Evolutionary conservation across 2,329 filamentous ascomycete species (phyloP), one percentile per base, ranked within the genome.

Genomic region (Colletotrichum liriopes): DNA sequence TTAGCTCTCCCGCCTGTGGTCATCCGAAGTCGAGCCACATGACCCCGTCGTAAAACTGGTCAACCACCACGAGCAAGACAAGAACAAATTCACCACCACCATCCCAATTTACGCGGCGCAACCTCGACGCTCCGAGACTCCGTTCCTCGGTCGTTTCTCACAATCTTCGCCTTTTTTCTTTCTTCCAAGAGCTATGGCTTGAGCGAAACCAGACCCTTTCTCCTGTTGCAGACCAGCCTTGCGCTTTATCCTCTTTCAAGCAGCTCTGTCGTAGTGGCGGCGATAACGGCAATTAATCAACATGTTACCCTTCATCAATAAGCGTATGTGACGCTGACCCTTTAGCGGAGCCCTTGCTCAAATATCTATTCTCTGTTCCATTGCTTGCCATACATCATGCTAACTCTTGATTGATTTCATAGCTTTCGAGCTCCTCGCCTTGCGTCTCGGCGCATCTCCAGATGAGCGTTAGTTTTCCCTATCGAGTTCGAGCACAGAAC

Each of bases 401-500:
- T 64, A 37, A 49, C 43, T 35, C 26, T 61, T 6, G 29, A 41
- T 65, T n/a, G 60, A 41, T 9, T 18, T 29, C 18, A 18, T 72
- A 87, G 86, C 85, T 29, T 87, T 87, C 72, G 81, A 83, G 73
- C 81, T 82, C 65, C 75, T 85, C 64, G 81, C 82, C 60, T 81
- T 79, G 70, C 77, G 77, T 35, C 74, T 87, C n/a, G 86, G 85
- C 62, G 79, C 83, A 73, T 81, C 82, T 49, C 80, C 85, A 9
- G 86, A 87, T 78, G 85, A 87, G 74, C 80, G 86, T 87, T 79
- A 74, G 84, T 80, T 54, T 29, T 58, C 20, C 58, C 52, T 37
- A 43, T 39, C 45, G n/a, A 32, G 12, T 32, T 43, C 49, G 7
- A 35, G 11, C 29, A n/a, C 32, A 37, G 9, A 29, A 29, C 23